These are phyloP conservation scores for Rugiboletus extremiorientalis DNA, from an alignment of 1,284 basidiomycete genomes.

Conservation along the genomic window DNA sequence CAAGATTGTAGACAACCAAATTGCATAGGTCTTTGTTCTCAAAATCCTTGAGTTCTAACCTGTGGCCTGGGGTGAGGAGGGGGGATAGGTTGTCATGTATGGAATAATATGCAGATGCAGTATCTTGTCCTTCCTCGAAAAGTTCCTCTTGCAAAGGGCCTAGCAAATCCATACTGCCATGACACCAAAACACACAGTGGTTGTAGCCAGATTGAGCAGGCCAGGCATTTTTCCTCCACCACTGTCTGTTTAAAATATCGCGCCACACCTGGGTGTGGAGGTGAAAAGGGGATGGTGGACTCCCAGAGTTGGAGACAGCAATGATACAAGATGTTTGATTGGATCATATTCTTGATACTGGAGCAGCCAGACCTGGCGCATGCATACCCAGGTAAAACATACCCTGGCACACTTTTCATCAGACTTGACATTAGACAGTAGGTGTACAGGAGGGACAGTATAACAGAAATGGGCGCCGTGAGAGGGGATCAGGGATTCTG, in stretches of 20 bases:
- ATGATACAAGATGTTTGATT: too few species aligned
- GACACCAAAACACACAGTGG: background rate
- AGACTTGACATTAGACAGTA: background rate
- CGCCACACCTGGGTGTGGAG: conserved; percentile 3
- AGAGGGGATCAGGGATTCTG: background rate
- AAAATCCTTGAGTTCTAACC: conserved; percentile 3
- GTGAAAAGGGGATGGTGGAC: conserved; percentile 4
- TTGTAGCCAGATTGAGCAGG: background rate
- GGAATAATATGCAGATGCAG: background rate
- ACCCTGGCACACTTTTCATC: background rate
- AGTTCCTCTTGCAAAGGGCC: background rate
- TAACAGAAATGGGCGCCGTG: background rate
- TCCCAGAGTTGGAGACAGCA: too few species aligned
- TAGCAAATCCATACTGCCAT: background rate
- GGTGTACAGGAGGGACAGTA: background rate
- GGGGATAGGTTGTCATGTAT: background rate
- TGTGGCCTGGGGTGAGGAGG: background rate
- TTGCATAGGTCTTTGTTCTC: background rate
- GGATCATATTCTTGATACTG: too few species aligned
- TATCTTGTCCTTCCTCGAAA: background rate
- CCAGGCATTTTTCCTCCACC: background rate
- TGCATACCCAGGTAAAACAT: background rate
- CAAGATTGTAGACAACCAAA: background rate
- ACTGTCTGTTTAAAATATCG: background rate
- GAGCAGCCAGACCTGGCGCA: background rate